Conservation (phyloP, 345 rosid species). For the Trapa incisa region DNA sequence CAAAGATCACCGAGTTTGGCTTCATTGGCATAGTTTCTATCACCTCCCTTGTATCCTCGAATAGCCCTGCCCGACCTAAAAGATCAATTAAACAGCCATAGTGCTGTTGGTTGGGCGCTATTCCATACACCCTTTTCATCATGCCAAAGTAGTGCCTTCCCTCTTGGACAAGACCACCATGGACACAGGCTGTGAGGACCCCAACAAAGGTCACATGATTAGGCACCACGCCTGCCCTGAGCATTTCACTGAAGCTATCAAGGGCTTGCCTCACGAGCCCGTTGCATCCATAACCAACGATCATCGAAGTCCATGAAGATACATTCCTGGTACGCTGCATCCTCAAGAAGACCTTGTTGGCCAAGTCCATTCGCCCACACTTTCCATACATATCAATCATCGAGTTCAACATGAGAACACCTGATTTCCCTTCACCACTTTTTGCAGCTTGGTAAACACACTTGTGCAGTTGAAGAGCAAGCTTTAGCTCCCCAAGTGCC, state of each 20-base stretch:
- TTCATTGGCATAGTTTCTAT: constrained; percentile 72
- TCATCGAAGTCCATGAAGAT: constrained; percentile 82
- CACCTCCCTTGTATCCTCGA: constrained; percentile 50
- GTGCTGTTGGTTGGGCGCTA: constrained; percentile 41
- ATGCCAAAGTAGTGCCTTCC: constrained; percentile 43
- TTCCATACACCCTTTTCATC: constrained; percentile 44
- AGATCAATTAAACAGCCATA: constrained; percentile 83
- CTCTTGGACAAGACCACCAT: constrained; percentile 63
- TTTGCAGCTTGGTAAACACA: constrained; percentile 44
- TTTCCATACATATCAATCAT: constrained; percentile 69
- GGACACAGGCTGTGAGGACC: constrained; percentile 71
- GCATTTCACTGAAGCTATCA: constrained; percentile 43
- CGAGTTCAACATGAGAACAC: constrained; percentile 60
- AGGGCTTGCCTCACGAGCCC: constrained; percentile 54
- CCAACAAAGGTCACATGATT: constrained; percentile 70
- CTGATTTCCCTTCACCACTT: constrained; percentile 21
- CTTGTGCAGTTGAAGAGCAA: constrained; percentile 68
- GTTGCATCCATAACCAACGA: constrained; percentile 50
- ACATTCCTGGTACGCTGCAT: constrained; percentile 42
- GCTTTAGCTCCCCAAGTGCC: constrained; percentile 45
- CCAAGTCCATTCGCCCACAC: constrained; percentile 79
- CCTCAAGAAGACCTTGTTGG: constrained; percentile 32
- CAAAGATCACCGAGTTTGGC: constrained; percentile 64
- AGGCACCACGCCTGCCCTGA: constrained; percentile 38
- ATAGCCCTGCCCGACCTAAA: constrained; percentile 57